Evolutionary conservation across 83 land plant genomes (phyloP).

Genomic region (Isoetes engelmannii): DNA sequence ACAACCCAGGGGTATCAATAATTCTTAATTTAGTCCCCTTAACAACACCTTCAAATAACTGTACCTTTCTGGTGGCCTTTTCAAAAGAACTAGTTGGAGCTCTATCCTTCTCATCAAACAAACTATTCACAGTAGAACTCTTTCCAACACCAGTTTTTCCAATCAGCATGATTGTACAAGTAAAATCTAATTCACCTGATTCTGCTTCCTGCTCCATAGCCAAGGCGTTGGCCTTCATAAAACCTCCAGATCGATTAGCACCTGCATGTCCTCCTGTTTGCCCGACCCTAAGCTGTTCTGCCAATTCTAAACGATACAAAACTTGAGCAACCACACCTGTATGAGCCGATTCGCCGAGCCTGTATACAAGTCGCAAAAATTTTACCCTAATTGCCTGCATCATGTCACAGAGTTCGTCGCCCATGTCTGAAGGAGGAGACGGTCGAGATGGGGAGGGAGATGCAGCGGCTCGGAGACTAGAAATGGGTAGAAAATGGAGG

Average conservation of each 20-base stretch:
- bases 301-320: conserved; percentile 23
- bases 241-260: neutral
- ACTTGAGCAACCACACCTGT: conserved; percentile 30
- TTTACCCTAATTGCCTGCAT: conserved; percentile 27
- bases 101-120: conserved; percentile 24
- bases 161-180: conserved; percentile 27
- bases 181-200: conserved; percentile 25
- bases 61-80: conserved; percentile 16
- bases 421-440: too few relatives aligned
- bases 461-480: too few relatives aligned
- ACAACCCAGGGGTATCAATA: conserved; percentile 34
- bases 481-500: too few relatives aligned
- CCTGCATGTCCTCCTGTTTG: conserved; percentile 7
- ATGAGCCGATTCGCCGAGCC: conserved; percentile 23
- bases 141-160: conserved; percentile 37
- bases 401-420: conserved; percentile 12
- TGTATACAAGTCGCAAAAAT: conserved; percentile 29
- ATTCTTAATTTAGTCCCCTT: conserved; percentile 25
- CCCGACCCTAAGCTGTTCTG: conserved; percentile 23
- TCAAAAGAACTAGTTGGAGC: conserved; percentile 20
- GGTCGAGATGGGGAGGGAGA: too few relatives aligned
- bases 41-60: conserved; percentile 21
- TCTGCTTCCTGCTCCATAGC: conserved; percentile 26
- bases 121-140: conserved; percentile 35
- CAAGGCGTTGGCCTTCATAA: conserved; percentile 11